Evolutionary conservation across 1,284 basidiomycete species (phyloP).

Genomic region (Ceratobasidium sp.): DNA sequence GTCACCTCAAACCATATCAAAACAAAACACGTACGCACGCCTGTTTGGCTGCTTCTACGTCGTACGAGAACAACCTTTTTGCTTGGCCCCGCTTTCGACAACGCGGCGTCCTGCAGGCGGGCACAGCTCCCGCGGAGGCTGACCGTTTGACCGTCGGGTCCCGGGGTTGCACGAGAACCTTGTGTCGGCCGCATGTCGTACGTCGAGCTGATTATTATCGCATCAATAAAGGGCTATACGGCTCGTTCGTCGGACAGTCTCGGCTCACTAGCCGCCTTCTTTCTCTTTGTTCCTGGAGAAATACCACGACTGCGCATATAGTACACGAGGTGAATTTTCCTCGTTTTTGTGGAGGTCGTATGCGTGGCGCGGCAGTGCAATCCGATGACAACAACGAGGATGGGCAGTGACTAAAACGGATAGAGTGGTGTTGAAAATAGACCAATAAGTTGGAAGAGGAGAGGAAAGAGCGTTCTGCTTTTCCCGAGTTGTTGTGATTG

Average conservation of each 20-base stretch:
- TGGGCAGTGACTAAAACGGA: background rate
- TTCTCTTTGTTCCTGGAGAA: background rate
- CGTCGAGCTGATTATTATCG: background rate
- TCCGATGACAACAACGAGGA: background rate
- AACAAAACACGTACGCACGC: background rate
- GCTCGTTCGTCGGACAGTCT: slow-evolving; percentile 11
- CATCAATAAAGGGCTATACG: slow-evolving; percentile 26
- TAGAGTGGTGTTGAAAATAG: background rate
- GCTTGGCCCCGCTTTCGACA: background rate
- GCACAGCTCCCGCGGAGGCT: background rate
- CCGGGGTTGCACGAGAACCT: background rate
- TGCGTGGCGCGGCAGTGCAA: background rate
- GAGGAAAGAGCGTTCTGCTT: background rate
- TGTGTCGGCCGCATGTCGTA: slow-evolving; percentile 1
- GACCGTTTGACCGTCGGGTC: background rate
- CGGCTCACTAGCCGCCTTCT: background rate
- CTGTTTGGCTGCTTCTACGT: background rate
- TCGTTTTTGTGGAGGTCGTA: background rate
- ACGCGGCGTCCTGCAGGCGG: slow-evolving; percentile 4
- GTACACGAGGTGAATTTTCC: background rate
- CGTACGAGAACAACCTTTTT: too few relatives aligned
- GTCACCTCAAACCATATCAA: background rate
- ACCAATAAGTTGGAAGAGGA: background rate
- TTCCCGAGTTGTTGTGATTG: background rate
- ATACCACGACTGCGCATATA: background rate